A percentile compares a stretch with the other conserved stretches of the same genome.
Conservation (phyloP, 129 eudicot genomes). For the Lactuca sativa region DNA sequence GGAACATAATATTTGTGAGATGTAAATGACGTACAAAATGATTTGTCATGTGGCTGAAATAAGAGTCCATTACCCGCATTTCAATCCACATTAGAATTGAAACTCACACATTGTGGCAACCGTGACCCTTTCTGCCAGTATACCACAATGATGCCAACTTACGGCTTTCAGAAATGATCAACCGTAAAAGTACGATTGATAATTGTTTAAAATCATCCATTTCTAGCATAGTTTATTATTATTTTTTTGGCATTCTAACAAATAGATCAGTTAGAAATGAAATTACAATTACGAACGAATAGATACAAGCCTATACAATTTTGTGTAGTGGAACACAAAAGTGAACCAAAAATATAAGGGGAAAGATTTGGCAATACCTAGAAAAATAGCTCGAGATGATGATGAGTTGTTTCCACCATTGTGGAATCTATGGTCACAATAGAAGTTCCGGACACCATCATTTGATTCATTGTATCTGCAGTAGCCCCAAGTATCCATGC, state of each 20-base stretch:
- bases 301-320: too few relatives aligned
- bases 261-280: background rate
- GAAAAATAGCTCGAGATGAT: slow-evolving; percentile 23
- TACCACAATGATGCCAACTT: too few relatives aligned
- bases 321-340: background rate
- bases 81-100: too few relatives aligned
- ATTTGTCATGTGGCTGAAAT: too few relatives aligned
- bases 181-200: too few relatives aligned
- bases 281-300: background rate
- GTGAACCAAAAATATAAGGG: background rate
- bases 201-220: too few relatives aligned
- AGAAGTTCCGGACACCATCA: slow-evolving; percentile 15
- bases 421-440: slow-evolving; percentile 18
- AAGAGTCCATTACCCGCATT: too few relatives aligned
- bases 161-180: too few relatives aligned
- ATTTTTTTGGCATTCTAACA: background rate
- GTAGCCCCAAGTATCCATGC: slow-evolving; percentile 6
- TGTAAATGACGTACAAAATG: background rate
- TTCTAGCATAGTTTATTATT: background rate
- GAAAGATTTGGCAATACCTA: slow-evolving; percentile 18
- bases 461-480: slow-evolving; percentile 18
- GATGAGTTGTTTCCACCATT: slow-evolving; percentile 23
- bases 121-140: too few relatives aligned
- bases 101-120: too few relatives aligned
- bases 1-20: too few relatives aligned